Base-by-base conservation (phyloP, 768 basidiomycete species). In the Psilocybe subaeruginosa region DNA sequence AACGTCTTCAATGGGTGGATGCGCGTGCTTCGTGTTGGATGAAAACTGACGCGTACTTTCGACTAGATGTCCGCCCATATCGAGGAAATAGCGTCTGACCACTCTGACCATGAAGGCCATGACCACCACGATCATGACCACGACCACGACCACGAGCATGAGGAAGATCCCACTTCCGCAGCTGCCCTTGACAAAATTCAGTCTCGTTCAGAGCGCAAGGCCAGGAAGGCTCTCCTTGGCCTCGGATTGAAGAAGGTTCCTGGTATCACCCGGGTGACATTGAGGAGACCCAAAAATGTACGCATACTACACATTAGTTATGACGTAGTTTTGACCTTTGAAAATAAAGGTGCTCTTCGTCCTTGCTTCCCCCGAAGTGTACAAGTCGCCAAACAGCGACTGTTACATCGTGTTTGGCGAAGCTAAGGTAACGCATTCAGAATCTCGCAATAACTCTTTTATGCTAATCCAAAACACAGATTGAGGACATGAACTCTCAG, bases 351-450 rank as follows among this genome's bases (percentile, higher is more conserved):
- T 97, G 64, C 87, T 99, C 64, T 92, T 98, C 73, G 96, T 98
- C 62, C 85, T 99, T 69, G 87, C 93, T 56, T 81, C 89, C 54
- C 97, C 97, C 39, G 97, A 99, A 66, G 97, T 99, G 56, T 99
- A 92, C 89, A 98, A 98, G 83, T 95, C 93, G 53, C 89, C 91
- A 46, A 95, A 94, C 79, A 95, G 93, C 73, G 97, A 99, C 78
- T 94, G 92, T 78, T 98, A 99, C 84, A 94, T 99, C 73, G 95
- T 99, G 65, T 99, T 99, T 70, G 97, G 97, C 65, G 97, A 99
- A 82, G 96, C 93, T 58, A 95, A 95, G 87, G 90, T 90, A 62
- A 69, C 62, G 63, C 31, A 14, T 56, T 43, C 41, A 2, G 39
- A n/a, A 31, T 47, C 30, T 55, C 14, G 23, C 17, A 31, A 5